Evolutionary conservation across 805 yeast genomes (phyloP).

Genomic region (Torulaspora delbrueckii): DNA sequence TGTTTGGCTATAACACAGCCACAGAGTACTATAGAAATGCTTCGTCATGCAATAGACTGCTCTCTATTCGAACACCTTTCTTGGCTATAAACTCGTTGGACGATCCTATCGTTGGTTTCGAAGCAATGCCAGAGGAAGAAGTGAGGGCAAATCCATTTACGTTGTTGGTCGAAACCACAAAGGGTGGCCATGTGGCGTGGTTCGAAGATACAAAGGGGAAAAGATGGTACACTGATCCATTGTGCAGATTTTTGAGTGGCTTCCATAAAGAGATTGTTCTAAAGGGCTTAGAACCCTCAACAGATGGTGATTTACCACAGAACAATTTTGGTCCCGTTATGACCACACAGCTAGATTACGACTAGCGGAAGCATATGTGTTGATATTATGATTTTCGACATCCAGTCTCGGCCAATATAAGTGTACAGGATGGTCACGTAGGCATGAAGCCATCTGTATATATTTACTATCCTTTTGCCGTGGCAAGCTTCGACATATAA

Average conservation of each 20-base stretch:
- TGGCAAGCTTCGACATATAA: neutral
- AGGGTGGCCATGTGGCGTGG: constrained; percentile 87
- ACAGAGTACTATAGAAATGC: constrained; percentile 61
- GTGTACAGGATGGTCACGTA: no score
- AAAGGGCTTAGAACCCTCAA: constrained; percentile 18
- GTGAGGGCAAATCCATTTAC: constrained; percentile 54
- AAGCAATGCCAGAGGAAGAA: constrained; percentile 48
- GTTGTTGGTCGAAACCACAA: constrained; percentile 51
- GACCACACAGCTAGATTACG: constrained; percentile 12
- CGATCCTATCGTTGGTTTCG: constrained; percentile 65
- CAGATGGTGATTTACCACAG: constrained; percentile 14
- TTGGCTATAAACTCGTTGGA: constrained; percentile 61
- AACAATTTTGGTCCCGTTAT: constrained; percentile 15
- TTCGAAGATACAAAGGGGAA: constrained; percentile 48
- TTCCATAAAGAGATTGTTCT: constrained; percentile 33
- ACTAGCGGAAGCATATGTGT: no score
- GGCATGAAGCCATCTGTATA: neutral
- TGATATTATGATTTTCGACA: neutral
- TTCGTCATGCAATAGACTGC: constrained; percentile 51
- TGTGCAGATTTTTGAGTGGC: constrained; percentile 40
- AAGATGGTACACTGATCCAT: constrained; percentile 61
- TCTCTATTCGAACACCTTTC: constrained; percentile 55
- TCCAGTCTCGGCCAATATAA: no score
- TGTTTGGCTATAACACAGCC: constrained; percentile 61
- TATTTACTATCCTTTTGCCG: neutral